Conservation (phyloP, 2,329 filamentous ascomycete genomes). For the Fonsecaea erecta region DNA sequence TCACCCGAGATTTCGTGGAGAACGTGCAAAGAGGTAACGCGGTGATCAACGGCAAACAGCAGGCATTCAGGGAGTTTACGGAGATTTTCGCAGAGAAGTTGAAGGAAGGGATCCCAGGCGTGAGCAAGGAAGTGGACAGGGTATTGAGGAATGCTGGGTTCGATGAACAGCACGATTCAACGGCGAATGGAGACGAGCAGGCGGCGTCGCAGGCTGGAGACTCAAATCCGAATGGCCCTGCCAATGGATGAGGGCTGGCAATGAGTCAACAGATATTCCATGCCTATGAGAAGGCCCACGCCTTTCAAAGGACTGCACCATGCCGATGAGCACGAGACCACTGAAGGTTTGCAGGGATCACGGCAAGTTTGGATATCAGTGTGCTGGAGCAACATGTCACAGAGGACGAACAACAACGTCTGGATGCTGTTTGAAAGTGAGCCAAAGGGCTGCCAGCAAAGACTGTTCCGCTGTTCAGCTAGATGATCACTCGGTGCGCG, state of each 20-base stretch:
- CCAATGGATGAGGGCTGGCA: background rate
- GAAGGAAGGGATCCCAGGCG: slow-evolving; percentile 62
- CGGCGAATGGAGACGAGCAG: slow-evolving; percentile 1
- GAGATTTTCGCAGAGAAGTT: slow-evolving; percentile 65
- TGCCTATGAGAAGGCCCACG: background rate
- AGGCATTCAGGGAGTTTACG: slow-evolving; percentile 63
- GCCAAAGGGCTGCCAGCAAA: background rate
- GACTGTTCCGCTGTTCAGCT: background rate
- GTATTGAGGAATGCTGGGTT: slow-evolving; percentile 50
- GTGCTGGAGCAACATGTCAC: background rate
- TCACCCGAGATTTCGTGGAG: slow-evolving; percentile 69
- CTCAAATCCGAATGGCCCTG: background rate
- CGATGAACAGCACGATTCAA: background rate
- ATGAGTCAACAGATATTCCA: background rate
- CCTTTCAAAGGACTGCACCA: background rate
- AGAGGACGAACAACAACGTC: background rate
- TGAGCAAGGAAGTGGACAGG: slow-evolving; percentile 57
- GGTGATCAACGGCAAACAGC: slow-evolving; percentile 63
- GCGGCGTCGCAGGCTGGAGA: background rate
- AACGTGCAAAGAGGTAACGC: slow-evolving; percentile 66
- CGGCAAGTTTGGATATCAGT: background rate
- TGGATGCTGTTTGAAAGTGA: background rate
- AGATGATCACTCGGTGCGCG: too few relatives aligned
- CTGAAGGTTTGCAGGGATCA: background rate
- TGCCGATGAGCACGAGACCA: background rate